A percentile compares a stretch with the other conserved stretches of the same genome.
Evolutionary conservation across 176 grass and related monocot species (phyloP).

Genomic region (Paspalum notatum): DNA sequence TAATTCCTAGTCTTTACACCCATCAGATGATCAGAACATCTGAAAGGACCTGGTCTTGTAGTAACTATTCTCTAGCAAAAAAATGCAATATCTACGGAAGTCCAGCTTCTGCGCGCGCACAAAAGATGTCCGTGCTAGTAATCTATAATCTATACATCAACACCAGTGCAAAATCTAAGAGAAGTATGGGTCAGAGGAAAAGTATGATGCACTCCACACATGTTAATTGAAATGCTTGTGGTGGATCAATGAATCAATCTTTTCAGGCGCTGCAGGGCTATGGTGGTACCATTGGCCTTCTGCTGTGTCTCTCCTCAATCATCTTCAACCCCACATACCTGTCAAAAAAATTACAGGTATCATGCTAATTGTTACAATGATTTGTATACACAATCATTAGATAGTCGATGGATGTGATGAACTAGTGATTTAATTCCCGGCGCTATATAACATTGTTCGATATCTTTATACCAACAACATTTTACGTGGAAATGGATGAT

Average conservation of each 20-base stretch:
- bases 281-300: conserved; percentile 42
- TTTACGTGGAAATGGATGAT: neutral
- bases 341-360: conserved; percentile 20
- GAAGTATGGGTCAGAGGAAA: neutral
- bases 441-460: neutral
- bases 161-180: neutral
- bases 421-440: neutral
- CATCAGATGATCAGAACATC: neutral
- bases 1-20: neutral
- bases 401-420: neutral
- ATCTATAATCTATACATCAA: conserved; percentile 35
- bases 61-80: conserved; percentile 28
- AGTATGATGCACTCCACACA: neutral
- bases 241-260: conserved; percentile 3
- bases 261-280: neutral
- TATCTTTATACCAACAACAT: neutral
- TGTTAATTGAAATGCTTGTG: conserved; percentile 18
- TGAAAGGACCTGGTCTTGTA: neutral
- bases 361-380: neutral
- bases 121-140: conserved; percentile 2
- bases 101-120: conserved; percentile 11
- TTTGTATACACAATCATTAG: neutral
- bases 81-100: conserved; percentile 29
- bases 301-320: conserved; percentile 57
- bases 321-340: conserved; percentile 80